phyloP scores from a whole-genome alignment of 2,329 filamentous ascomycete species.

The Fusarium caatingaense region DNA sequence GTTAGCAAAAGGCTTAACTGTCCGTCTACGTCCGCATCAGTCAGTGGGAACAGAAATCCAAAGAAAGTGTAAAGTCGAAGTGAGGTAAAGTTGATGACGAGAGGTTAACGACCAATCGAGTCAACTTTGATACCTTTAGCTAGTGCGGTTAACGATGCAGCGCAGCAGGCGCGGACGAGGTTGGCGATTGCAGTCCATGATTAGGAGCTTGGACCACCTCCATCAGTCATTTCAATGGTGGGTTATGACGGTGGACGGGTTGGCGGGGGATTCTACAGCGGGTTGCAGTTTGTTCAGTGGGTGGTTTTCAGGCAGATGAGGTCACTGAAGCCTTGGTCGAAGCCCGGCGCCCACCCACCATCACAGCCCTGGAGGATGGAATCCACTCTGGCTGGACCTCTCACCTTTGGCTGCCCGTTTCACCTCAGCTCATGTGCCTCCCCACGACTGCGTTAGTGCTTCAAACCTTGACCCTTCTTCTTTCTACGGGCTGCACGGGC shows the following conservation, averaged over 20 bases:
- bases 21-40: conserved; percentile 42
- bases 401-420: conserved; percentile 8
- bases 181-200: conserved; percentile 34
- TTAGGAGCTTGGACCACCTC: conserved; percentile 45
- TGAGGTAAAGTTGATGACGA: conserved; percentile 39
- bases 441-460: conserved; percentile 20
- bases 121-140: conserved; percentile 37
- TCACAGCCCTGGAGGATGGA: not conserved
- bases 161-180: conserved; percentile 38
- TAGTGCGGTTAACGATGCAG: not conserved
- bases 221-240: conserved; percentile 27
- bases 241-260: conserved; percentile 23
- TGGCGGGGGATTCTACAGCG: conserved; percentile 21
- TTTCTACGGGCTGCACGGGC: conserved; percentile 24
- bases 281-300: conserved; percentile 31
- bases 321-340: conserved; percentile 37
- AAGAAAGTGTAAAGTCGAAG: conserved; percentile 11
- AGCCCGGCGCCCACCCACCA: conserved; percentile 22
- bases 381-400: conserved; percentile 8
- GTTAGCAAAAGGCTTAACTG: conserved; percentile 39
- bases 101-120: conserved; percentile 40
- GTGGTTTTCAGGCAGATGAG: conserved; percentile 38
- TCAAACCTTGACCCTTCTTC: conserved; percentile 27
- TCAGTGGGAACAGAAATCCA: conserved; percentile 21
- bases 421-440: conserved; percentile 29